Evolutionary conservation across 805 yeast species (phyloP), one percentile per base, ranked within the genome.

Genomic region (Wickerhamiella occidentalis): DNA sequence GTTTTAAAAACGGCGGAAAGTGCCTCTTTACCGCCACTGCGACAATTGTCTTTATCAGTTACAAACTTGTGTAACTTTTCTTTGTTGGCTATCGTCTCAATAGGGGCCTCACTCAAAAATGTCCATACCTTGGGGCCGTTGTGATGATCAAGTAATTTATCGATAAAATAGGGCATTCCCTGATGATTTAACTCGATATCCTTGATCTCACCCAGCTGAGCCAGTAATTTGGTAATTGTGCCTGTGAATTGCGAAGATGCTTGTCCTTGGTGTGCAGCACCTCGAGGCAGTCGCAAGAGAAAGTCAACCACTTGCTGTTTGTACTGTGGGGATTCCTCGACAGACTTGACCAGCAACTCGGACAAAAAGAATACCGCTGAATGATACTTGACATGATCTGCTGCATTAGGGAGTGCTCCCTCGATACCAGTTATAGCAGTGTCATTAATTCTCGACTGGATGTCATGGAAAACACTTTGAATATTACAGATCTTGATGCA

Each of bases 401-500:
- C n/a, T 11, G 37, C 15, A 13, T 40, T 22, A 6, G 61, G 61
- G 12, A 58, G 3, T 57, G 59, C 9, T 58, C 61, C 47, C 69
- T 57, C 21, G 71, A 59, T 18, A 63, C 60, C 51, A 62, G 60
- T 18, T 68, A 69, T 36, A 68, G 61, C 22, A 18, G 25, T 49
- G 4, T 54, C 58, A 51, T 56, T 51, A 46, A 65, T 58, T 61
- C 62, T 69, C 50, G n/a, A 12, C 8, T 40, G 28, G 15, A 58
- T 41, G 18, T 71, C 71, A 44, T 72, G 74, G 52, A 86, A 73
- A 1, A 86, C 67, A 1, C 70, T 68, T 3, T 73, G 64, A 4
- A 87, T 67, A 45, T 76, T 75, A 54, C 92, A 78, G 0, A 90
- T 77, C 47, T 76, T 76, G 47, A 90, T 72, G 61, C 96, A 90